These are phyloP conservation scores for Syzygium jambos DNA, from an alignment of 345 rosid species.

Conservation along the genomic window DNA sequence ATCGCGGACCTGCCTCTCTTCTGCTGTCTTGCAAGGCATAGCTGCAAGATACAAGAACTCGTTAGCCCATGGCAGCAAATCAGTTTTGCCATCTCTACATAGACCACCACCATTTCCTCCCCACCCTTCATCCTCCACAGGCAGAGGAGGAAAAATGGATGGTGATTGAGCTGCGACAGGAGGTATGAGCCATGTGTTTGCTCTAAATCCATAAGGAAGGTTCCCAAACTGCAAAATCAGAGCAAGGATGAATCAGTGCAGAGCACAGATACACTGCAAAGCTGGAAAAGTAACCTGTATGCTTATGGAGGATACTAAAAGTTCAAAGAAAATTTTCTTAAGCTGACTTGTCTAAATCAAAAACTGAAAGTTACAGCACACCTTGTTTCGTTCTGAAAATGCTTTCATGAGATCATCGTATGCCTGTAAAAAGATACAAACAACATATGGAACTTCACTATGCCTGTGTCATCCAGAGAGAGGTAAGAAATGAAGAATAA, in stretches of 20 bases:
- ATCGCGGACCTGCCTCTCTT: constrained; percentile 91
- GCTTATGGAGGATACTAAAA: neutral
- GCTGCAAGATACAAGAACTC: constrained; percentile 69
- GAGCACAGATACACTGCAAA: neutral
- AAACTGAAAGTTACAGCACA: constrained; percentile 5
- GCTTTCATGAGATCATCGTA: constrained; percentile 84
- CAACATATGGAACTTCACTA: neutral
- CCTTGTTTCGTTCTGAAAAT: constrained; percentile 90
- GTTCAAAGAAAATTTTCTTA: neutral
- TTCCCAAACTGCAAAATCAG: constrained; percentile 71
- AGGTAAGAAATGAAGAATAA: neutral
- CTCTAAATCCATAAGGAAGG: constrained; percentile 96
- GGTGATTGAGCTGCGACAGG: constrained; percentile 72
- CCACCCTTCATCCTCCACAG: constrained; percentile 86
- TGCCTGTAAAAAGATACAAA: constrained; percentile 43
- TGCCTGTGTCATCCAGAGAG: neutral
- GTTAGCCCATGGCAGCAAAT: constrained; percentile 76
- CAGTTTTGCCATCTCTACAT: constrained; percentile 71
- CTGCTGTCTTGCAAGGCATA: constrained; percentile 87
- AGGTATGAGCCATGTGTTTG: constrained; percentile 95
- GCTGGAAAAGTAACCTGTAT: neutral
- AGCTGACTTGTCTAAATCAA: neutral
- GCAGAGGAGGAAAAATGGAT: constrained; percentile 61
- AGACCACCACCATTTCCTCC: constrained; percentile 95
- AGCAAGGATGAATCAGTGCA: neutral